Evolutionary conservation across 352 stramenopile genomes (phyloP), one percentile per base, ranked within the genome.

Genomic region (Pythium angustatum): DNA sequence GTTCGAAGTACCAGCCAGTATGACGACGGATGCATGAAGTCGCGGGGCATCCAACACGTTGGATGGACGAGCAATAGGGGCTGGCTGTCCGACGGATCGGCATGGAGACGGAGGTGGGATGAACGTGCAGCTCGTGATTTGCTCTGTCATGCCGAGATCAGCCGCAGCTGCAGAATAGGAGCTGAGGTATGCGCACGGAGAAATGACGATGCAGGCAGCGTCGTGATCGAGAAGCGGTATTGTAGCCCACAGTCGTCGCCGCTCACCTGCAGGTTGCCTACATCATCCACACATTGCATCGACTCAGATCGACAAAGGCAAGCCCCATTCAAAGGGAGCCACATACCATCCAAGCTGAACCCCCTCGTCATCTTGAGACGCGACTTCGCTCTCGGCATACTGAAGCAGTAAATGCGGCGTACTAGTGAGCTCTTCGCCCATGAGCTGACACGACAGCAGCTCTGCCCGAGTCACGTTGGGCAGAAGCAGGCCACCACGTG

Each of bases 1-100:
- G 26, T 28, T 64, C 0, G 76, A 78, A 11, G 79, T 81, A 5
- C 80, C 79, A 21, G 78, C 67, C 10, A 89, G 55, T 14, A 86
- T 8, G 14, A 61, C 19, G 5, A 49, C 43, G 7, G 50, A 66
- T 15, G 56, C 30, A 43, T 43, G 52, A 2, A 71, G 49, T 15
- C 1, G 51, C 14, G 34, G 58, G 12, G 47, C 24, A 33, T 31
- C 12, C 21, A 12, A 17, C 26, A 33, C n/a, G 5, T 47, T 3
- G 14, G 7, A 1, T 47, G 30, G 22, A 14, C 40, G 21, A n/a
- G 10, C 8, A 19, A 28, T 6, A 52, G 8, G 12, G 3, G 12
- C 51, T 21, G 26, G 21, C 14, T 34, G 34, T 2, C 5, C 15
- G 21, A 36, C 21, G 33, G 19, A 7, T 26, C 1, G 10, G 6